phyloP scores from a whole-genome alignment of 164 flowering plant genomes.

The Dillenia turbinata region DNA sequence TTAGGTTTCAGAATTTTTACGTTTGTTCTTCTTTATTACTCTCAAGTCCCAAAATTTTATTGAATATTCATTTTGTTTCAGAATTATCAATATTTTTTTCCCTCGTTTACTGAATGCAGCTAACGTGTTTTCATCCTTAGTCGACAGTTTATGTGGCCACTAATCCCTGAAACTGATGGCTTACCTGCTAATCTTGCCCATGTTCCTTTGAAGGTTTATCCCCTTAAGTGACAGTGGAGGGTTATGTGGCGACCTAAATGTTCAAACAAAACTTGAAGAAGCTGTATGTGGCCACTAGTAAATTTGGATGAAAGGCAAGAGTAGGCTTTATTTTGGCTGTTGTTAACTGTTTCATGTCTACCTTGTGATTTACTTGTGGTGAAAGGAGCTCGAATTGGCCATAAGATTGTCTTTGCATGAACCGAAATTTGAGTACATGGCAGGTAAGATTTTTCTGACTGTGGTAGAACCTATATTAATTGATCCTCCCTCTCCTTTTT shows the following conservation, averaged over 20 bases:
- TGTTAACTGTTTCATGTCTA: neutral
- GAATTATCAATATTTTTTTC: too few species aligned
- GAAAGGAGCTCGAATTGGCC: conserved; percentile 80
- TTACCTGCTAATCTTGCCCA: conserved; percentile 72
- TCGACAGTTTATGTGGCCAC: conserved; percentile 79
- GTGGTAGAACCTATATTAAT: conserved; percentile 96
- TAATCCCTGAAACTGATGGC: conserved; percentile 59
- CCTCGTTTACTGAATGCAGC: conserved; percentile 39
- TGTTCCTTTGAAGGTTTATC: conserved; percentile 88
- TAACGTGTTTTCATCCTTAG: conserved; percentile 89
- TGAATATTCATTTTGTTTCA: too few species aligned
- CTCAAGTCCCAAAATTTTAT: too few species aligned
- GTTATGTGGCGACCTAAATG: conserved; percentile 73
- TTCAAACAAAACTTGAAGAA: conserved; percentile 77
- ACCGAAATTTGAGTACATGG: conserved; percentile 49
- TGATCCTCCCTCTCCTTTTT: conserved; percentile 90
- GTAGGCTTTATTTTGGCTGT: neutral
- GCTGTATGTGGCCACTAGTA: conserved; percentile 45
- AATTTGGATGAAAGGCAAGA: neutral
- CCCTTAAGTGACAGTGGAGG: conserved; percentile 87
- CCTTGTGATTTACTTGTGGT: conserved; percentile 72
- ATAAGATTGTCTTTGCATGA: conserved; percentile 75
- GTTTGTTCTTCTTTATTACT: too few species aligned
- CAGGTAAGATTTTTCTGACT: conserved; percentile 70
- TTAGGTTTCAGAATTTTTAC: too few species aligned